Percentiles rank a stretch among this genome's conserved stretches.
phyloP scores from a whole-genome alignment of 305 asterid species.

The Fraxinus velutina region DNA sequence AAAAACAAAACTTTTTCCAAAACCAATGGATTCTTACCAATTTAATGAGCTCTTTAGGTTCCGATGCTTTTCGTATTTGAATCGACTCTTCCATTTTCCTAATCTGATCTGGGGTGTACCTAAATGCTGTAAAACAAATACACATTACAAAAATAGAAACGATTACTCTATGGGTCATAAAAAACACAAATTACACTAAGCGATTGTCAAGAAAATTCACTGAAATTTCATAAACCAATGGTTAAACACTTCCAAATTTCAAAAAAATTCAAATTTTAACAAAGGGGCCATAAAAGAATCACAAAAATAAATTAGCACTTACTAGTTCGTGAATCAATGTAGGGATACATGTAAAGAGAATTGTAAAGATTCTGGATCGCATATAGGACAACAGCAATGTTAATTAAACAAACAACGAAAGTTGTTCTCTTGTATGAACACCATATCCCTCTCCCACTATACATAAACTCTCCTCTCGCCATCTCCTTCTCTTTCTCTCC shows the following conservation, averaged over 20 bases:
- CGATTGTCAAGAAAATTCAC: neutral
- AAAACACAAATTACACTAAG: neutral
- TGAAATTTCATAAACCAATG: neutral
- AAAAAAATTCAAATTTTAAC: constrained; percentile 5
- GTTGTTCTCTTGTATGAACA: constrained; percentile 75
- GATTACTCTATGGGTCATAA: neutral
- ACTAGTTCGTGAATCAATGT: constrained; percentile 45
- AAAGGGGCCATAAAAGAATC: constrained; percentile 20
- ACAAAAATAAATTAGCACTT: constrained; percentile 25
- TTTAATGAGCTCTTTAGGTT: constrained; percentile 68
- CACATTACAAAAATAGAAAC: neutral
- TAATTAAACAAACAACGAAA: constrained; percentile 57
- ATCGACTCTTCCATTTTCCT: constrained; percentile 81
- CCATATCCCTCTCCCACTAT: constrained; percentile 50
- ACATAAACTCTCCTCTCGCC: constrained; percentile 70
- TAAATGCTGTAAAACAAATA: constrained; percentile 46
- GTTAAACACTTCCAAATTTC: constrained; percentile 9
- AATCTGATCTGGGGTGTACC: constrained; percentile 65
- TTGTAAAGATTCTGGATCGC: constrained; percentile 69
- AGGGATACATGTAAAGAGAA: constrained; percentile 63
- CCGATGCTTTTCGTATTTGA: constrained; percentile 61
- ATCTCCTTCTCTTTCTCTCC: constrained; percentile 35
- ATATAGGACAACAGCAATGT: constrained; percentile 68
- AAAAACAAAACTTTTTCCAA: constrained; percentile 9
- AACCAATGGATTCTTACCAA: constrained; percentile 47